Conservation (phyloP, 2,329 filamentous ascomycete species). For the Eurotiales sp. region DNA sequence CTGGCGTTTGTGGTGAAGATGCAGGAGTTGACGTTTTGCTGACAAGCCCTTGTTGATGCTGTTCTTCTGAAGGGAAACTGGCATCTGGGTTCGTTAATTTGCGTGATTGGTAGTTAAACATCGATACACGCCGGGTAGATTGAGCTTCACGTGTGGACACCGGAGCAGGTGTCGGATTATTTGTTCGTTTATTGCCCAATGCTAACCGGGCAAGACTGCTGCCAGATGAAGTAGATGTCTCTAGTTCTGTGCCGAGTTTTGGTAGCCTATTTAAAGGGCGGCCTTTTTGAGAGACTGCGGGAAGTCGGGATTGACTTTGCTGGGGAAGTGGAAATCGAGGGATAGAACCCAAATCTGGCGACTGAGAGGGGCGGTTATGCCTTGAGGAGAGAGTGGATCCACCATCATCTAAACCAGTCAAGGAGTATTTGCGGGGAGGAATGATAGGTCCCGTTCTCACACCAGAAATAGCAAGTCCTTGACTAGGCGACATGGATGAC, state of each 20-base stretch:
- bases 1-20: conserved; percentile 1
- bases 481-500: conserved; percentile 4
- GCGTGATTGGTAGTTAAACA: background rate
- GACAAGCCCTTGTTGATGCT: background rate
- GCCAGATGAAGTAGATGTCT: background rate
- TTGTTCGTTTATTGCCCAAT: conserved; percentile 7
- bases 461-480: background rate
- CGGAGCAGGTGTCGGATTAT: background rate
- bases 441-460: background rate
- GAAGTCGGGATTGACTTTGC: conserved; percentile 8
- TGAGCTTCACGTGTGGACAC: background rate
- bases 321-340: conserved; percentile 4
- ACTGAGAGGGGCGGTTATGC: conserved; percentile 1
- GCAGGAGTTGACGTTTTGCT: conserved; percentile 5
- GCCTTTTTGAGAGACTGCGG: background rate
- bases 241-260: conserved; percentile 2
- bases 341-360: background rate
- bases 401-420: background rate
- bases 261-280: conserved; percentile 5
- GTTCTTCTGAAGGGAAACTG: background rate
- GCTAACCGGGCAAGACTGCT: conserved; percentile 7
- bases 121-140: background rate
- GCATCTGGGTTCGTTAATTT: background rate
- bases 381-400: background rate
- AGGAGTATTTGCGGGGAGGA: conserved; percentile 10